phyloP scores from a whole-genome alignment of 2,329 filamentous ascomycete species.

The Fusarium protoensiforme region DNA sequence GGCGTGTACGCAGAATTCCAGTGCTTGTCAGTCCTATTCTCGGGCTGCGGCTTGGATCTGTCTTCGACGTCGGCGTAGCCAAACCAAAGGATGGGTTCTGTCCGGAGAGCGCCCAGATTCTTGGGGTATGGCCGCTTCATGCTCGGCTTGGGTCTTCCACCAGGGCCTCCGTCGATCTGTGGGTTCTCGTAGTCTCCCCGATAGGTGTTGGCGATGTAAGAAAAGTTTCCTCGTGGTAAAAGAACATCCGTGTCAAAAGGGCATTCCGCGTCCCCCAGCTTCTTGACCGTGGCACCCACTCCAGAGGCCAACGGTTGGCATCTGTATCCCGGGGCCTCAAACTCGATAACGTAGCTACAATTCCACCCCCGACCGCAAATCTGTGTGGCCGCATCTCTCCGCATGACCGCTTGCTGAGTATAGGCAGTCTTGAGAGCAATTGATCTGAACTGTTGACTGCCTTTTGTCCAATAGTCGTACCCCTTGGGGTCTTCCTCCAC shows the following conservation, averaged over 20 bases:
- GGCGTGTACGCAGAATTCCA: constrained; percentile 41
- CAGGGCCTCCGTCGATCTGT: constrained; percentile 8
- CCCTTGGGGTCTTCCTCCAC: constrained; percentile 18
- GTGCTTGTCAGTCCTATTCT: constrained; percentile 1
- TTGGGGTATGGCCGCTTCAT: constrained; percentile 29
- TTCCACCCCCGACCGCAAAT: constrained; percentile 42
- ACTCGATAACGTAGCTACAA: constrained; percentile 35
- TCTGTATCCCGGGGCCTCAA: constrained; percentile 38
- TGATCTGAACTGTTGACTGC: constrained; percentile 31
- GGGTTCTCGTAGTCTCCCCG: constrained; percentile 37
- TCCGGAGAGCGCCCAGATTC: constrained; percentile 36
- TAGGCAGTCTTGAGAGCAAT: constrained; percentile 36
- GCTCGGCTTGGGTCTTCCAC: constrained; percentile 18
- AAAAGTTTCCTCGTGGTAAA: constrained; percentile 32
- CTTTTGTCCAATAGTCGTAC: constrained; percentile 38
- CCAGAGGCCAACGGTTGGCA: constrained; percentile 31
- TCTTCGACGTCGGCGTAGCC: constrained; percentile 39
- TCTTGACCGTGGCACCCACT: constrained; percentile 14
- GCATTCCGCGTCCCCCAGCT: constrained; percentile 27
- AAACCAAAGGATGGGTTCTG: constrained; percentile 41
- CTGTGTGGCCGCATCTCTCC: constrained; percentile 18
- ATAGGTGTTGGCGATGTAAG: constrained; percentile 34
- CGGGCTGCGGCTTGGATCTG: constrained; percentile 24
- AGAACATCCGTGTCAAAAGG: constrained; percentile 35
- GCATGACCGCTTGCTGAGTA: constrained; percentile 30